A percentile compares a stretch with the other conserved stretches of the same genome.
These are phyloP conservation scores for Tetrapisispora pingtungensis DNA, from an alignment of 805 yeast species.

Conservation along the genomic window DNA sequence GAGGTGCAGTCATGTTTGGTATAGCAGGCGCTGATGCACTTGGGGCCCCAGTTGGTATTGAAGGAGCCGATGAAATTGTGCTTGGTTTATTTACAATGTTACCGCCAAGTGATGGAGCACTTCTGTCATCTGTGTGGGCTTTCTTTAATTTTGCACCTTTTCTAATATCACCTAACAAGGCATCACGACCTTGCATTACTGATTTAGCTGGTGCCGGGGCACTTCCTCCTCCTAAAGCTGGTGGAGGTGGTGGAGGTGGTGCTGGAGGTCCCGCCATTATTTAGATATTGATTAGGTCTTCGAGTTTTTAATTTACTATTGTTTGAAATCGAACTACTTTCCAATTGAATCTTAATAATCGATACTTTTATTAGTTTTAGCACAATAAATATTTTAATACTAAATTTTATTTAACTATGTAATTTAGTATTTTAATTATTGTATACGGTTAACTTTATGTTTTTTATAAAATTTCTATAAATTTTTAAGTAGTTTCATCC, in stretches of 20 bases:
- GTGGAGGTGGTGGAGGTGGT: constrained; percentile 49
- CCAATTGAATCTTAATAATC: no score
- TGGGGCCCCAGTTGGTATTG: constrained; percentile 12
- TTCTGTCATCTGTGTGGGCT: constrained; percentile 57
- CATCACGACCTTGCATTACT: constrained; percentile 36
- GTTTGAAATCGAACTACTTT: no score
- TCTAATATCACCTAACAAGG: constrained; percentile 72
- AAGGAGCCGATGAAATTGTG: constrained; percentile 11
- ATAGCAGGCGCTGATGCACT: constrained; percentile 19
- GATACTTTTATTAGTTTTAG: background rate
- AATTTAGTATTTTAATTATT: no score
- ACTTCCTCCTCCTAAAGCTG: constrained; percentile 26
- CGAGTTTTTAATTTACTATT: no score
- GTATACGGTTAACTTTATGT: background rate
- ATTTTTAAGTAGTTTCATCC: background rate
- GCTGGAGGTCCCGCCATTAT: constrained; percentile 35
- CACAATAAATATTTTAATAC: no score
- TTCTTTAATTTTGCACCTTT: constrained; percentile 55
- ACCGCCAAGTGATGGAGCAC: constrained; percentile 45
- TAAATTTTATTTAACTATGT: no score
- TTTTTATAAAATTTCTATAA: background rate
- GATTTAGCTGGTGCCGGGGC: constrained; percentile 26
- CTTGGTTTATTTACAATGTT: constrained; percentile 15
- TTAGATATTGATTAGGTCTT: no score
- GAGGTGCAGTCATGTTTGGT: constrained; percentile 27